Base-by-base conservation (phyloP, 805 yeast genomes). In the Lipomyces oligophaga region DNA sequence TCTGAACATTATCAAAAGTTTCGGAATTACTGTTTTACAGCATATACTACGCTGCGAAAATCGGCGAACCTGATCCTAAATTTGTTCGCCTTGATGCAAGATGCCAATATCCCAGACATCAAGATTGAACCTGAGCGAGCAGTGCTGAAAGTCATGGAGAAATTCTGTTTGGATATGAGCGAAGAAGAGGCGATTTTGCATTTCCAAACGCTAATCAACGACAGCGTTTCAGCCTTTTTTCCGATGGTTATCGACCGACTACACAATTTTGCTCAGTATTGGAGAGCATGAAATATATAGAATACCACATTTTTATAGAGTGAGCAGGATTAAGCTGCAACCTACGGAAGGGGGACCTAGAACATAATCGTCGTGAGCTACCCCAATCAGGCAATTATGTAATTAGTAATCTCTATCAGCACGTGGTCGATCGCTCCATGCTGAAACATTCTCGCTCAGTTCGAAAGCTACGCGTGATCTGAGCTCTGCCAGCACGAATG, bases 171-270 rank as follows among this genome's bases (percentile, higher is more conserved):
- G 46, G 96, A 90, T 48, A 78, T 93, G 83, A 81, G 83, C 34
- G 99, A 93, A 59, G 97, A 89, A 62, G 97, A 89, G 60, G 97
- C 98, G 0, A 88, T 93, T 18, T 69, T 85, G 20, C 96, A 90
- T 60, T 90, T 93, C 79, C 97, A 93, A 62, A 86, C 81, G 53
- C 74, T 93, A 62, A 94, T 93, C 59, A 90, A 87, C 60, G 96
- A 86, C 59, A 85, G 96, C 67, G 97, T 93, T 15, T 85, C 80
- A 62, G 97, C 98, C 0, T 77, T 93, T 48, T 65, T 90, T 48
- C 97, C 98, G 0, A 89, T 89, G 62, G 96, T 94, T 15, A 93
- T 93, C 44, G 99, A 93, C 62, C 79, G 96, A 54, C 69, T 93
- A 42, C 99, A 93, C 65, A 87, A 90, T 67, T 74, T 93, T 63